Evolutionary conservation across 2,329 filamentous ascomycete species (phyloP), one percentile per base, ranked within the genome.

Genomic region (Phaeosphaeriaceae sp.): DNA sequence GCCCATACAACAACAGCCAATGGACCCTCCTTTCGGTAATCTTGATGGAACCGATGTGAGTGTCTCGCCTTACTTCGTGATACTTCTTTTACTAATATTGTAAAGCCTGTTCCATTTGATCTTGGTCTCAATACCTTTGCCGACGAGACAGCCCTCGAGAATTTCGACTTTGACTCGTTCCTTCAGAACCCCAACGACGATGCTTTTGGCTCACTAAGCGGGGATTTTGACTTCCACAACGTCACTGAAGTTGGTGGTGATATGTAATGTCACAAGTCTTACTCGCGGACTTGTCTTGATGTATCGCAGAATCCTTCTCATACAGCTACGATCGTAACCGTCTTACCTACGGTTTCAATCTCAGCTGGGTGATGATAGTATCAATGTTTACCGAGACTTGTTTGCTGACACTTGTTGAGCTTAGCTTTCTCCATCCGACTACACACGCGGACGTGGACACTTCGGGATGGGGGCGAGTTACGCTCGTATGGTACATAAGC

Each of bases 91-190:
- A 57, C 68, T 74, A 63, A 58, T 56, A 42, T 52, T 56, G 50
- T 38, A 55, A 29, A 76, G 70, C 66, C 71, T 46, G 48, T 60
- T 26, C 23, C 23, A 46, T 68, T 73, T 46, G 72, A 67, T 36
- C 64, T 77, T 46, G 72, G 74, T 46, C 74, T 18, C 11, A 12
- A 78, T 52, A 68, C 65, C 39, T 61, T 69, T 77, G 78, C 78
- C 76, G 70, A 82, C 76, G 48, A 62, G 81, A 42, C 53, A 85
- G 81, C 89, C 80, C 77, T 84, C 77, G 62, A 85, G 76, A 74
- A 81, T 81, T 87, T 87, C 67, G 84, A 87, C 69, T 87, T 87
- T 67, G 85, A 87, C 64, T 83, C 81, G 13, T 87, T 87, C 75
- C 75, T 87, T 43, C 84, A 86, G 61, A 83, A 80, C 21, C 75